These are phyloP conservation scores for Stephanocyclus meneghinianus DNA, from an alignment of 352 stramenopile genomes.

Conservation along the genomic window DNA sequence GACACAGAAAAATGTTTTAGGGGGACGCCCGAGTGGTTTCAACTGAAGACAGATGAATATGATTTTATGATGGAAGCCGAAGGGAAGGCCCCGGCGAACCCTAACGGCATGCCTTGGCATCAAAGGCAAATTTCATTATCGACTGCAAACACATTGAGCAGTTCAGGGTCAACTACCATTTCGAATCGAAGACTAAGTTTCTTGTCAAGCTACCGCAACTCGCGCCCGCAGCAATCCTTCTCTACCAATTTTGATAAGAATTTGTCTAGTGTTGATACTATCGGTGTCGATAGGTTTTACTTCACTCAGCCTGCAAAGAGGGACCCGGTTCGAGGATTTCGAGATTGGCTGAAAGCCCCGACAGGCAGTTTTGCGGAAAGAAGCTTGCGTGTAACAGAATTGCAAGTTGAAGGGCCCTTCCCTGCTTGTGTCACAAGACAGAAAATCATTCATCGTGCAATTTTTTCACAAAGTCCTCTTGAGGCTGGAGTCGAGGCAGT, in stretches of 20 bases:
- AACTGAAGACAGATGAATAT: conserved; percentile 54
- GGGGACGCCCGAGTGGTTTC: conserved; percentile 64
- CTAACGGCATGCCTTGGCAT: conserved; percentile 15
- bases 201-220: conserved; percentile 43
- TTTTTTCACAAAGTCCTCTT: conserved; percentile 80
- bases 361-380: conserved; percentile 74
- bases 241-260: conserved; percentile 41
- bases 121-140: conserved; percentile 42
- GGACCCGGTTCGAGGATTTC: conserved; percentile 57
- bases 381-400: conserved; percentile 75
- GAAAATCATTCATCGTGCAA: conserved; percentile 72
- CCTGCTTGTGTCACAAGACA: conserved; percentile 80
- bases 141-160: conserved; percentile 54
- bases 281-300: conserved; percentile 81
- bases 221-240: conserved; percentile 22
- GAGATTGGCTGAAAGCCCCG: conserved; percentile 76
- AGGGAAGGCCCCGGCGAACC: conserved; percentile 2
- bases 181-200: conserved; percentile 33
- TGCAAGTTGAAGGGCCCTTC: conserved; percentile 79
- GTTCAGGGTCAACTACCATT: conserved; percentile 45
- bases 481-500: conserved; percentile 79
- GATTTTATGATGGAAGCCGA: conserved; percentile 33
- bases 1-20: conserved; percentile 66
- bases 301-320: conserved; percentile 81
- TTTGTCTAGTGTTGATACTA: conserved; percentile 55